Evolutionary conservation across 2,329 filamentous ascomycete species (phyloP).

Genomic region (Colletotrichum noveboracense): DNA sequence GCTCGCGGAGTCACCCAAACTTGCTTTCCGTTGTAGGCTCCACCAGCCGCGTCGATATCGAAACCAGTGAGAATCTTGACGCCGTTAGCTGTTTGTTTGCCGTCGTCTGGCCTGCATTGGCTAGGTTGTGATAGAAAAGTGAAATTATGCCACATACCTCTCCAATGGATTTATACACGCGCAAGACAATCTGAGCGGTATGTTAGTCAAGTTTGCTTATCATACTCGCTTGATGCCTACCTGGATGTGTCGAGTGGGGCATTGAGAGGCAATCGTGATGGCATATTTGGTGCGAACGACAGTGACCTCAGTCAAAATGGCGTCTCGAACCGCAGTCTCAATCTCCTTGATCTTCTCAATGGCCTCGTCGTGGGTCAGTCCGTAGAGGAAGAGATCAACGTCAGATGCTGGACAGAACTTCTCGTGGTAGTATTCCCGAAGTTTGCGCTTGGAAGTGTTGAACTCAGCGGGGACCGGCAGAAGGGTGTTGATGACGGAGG

Average conservation of each 20-base stretch:
- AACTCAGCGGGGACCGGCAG: conserved; percentile 71
- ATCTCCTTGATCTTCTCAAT: conserved; percentile 86
- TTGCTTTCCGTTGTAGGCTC: conserved; percentile 80
- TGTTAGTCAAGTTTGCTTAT: conserved; percentile 11
- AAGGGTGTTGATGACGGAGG: conserved; percentile 79
- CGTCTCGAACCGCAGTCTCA: conserved; percentile 75
- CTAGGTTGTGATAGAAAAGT: not conserved
- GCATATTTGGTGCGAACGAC: conserved; percentile 87
- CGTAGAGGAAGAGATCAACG: conserved; percentile 86
- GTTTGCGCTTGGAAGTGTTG: conserved; percentile 64
- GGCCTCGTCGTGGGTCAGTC: conserved; percentile 76
- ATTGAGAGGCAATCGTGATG: conserved; percentile 84
- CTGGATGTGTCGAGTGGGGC: conserved; percentile 81
- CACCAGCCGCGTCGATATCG: conserved; percentile 84
- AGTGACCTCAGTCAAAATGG: conserved; percentile 82
- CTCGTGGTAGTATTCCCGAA: conserved; percentile 81
- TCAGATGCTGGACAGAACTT: conserved; percentile 83
- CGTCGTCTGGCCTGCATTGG: not conserved
- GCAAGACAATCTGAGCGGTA: conserved; percentile 71
- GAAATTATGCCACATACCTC: conserved; percentile 47
- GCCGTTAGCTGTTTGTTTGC: not conserved
- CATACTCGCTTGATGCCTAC: conserved; percentile 31
- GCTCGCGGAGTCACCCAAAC: conserved; percentile 82
- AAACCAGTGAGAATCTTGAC: conserved; percentile 78
- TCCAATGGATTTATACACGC: conserved; percentile 82